Conservation (phyloP, 345 rosid genomes). For the Reutealis trisperma region DNA sequence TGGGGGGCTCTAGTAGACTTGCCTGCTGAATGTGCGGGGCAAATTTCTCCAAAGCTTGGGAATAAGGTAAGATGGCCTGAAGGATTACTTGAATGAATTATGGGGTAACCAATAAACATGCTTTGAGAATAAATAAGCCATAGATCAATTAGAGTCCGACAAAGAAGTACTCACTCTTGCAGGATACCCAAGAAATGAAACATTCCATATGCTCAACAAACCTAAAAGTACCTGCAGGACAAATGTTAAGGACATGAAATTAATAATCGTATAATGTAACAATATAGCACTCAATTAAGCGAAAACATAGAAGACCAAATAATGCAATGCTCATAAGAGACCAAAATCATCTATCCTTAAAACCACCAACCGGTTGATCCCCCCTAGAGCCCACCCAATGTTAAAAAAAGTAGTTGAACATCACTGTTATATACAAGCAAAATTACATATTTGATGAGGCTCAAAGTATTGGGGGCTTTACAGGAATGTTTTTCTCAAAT, state of each 20-base stretch:
- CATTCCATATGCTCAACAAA: conserved; percentile 91
- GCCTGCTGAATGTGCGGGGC: conserved; percentile 98
- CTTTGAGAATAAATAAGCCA: conserved; percentile 4
- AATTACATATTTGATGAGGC: background rate
- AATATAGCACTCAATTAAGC: background rate
- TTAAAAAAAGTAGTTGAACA: background rate
- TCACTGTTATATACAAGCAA: background rate
- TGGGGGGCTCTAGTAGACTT: conserved; percentile 24
- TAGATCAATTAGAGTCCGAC: conserved; percentile 14
- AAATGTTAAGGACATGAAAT: background rate
- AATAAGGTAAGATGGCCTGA: conserved; percentile 93
- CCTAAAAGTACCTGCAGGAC: conserved; percentile 77
- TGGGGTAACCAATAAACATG: conserved; percentile 1
- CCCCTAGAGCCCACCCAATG: background rate
- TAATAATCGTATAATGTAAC: background rate
- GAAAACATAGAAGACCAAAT: background rate
- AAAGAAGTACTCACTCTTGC: conserved; percentile 63
- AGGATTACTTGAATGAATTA: conserved; percentile 24
- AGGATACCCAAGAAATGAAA: conserved; percentile 89
- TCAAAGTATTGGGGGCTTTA: conserved; percentile 40
- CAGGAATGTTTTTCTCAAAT: conserved; percentile 83
- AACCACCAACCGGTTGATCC: background rate
- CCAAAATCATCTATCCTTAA: background rate
- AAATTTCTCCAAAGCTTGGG: conserved; percentile 94
- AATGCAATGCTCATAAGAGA: background rate